These are phyloP conservation scores for Skeletonema costatum DNA, from an alignment of 108 stramenopile species.

Conservation along the genomic window DNA sequence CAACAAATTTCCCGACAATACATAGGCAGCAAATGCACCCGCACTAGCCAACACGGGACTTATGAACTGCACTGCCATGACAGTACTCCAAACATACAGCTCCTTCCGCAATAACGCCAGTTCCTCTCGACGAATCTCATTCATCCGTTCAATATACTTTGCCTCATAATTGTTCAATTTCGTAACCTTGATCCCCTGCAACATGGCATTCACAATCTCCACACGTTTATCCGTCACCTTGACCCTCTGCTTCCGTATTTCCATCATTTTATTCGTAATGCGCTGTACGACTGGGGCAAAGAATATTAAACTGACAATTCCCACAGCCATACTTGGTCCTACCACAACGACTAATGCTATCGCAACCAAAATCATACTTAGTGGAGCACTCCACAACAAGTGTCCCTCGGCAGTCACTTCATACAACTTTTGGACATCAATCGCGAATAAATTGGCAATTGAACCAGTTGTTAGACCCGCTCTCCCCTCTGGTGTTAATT, in stretches of 20 bases:
- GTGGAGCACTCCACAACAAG: constrained; percentile 85
- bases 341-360: constrained; percentile 61
- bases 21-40: constrained; percentile 73
- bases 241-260: constrained; percentile 61
- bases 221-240: constrained; percentile 74
- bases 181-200: constrained; percentile 72
- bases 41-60: constrained; percentile 74
- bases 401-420: constrained; percentile 88
- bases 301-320: constrained; percentile 61
- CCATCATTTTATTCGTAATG: constrained; percentile 64
- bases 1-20: constrained; percentile 54
- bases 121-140: constrained; percentile 55
- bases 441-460: constrained; percentile 75
- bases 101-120: constrained; percentile 57
- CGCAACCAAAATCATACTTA: constrained; percentile 76
- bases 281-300: constrained; percentile 74
- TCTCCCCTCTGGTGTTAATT: constrained; percentile 67
- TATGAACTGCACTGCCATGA: constrained; percentile 75
- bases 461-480: constrained; percentile 67
- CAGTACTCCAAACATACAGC: constrained; percentile 68
- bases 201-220: constrained; percentile 71
- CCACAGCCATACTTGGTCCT: constrained; percentile 75
- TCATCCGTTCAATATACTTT: constrained; percentile 55
- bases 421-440: constrained; percentile 86
- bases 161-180: constrained; percentile 83